Percentiles rank a stretch among this genome's conserved stretches.
These are phyloP conservation scores for Solanum pimpinellifolium DNA, from an alignment of 257 asterid species.

Conservation along the genomic window DNA sequence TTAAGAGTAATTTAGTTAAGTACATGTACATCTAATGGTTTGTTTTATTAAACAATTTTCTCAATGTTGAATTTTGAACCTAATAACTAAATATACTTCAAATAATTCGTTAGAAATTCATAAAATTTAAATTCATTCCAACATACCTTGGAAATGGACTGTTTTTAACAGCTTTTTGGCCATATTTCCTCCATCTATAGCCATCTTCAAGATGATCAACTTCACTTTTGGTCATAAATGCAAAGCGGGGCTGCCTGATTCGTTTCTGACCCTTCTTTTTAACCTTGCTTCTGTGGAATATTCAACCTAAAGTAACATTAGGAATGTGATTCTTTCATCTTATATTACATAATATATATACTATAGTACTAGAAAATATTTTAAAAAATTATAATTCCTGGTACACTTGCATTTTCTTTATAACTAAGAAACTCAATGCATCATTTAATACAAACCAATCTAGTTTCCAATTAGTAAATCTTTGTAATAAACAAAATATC, in stretches of 20 bases:
- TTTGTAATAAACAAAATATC: neutral
- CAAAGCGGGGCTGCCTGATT: constrained; percentile 56
- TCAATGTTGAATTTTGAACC: neutral
- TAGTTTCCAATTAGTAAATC: neutral
- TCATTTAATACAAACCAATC: neutral
- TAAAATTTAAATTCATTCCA: neutral
- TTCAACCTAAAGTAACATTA: neutral
- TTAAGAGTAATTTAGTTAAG: neutral
- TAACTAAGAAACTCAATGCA: neutral
- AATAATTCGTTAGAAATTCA: neutral
- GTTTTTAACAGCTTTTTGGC: constrained; percentile 79
- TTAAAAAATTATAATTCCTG: neutral
- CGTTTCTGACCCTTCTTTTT: constrained; percentile 61
- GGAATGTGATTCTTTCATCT: neutral
- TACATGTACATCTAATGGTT: neutral
- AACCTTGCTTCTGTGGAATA: constrained; percentile 43
- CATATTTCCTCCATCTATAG: constrained; percentile 86
- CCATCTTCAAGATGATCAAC: constrained; percentile 91
- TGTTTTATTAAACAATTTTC: neutral
- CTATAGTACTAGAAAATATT: neutral
- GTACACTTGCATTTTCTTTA: neutral
- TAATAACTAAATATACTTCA: neutral
- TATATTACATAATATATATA: neutral
- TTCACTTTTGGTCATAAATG: constrained; percentile 83
- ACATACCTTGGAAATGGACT: constrained; percentile 68